Evolutionary conservation across 495 filamentous ascomycete species (phyloP), one percentile per base, ranked within the genome.

Genomic region (Penicillium argentinense): DNA sequence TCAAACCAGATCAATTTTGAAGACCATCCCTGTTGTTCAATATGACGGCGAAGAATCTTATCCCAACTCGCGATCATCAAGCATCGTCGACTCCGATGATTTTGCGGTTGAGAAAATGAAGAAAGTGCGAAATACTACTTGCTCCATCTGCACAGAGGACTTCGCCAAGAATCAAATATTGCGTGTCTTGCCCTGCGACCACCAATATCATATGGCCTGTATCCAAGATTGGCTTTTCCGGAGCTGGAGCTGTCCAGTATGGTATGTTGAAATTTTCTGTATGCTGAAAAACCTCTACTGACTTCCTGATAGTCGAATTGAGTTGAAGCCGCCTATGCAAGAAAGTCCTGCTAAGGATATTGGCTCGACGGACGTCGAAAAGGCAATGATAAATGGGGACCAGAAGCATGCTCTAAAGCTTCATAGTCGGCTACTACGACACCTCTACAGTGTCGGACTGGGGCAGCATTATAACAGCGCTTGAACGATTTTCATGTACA

Each of bases 111-210:
- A 41, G 5, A 37, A 38, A 18, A 13, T 28, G 13, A 28, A 34
- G 11, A 33, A 27, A 2, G 18, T 13, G 37, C 22, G 13, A 18
- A 37, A 37, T 28, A 27, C 39, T 1, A 29, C 7, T 11, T 49
- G 46, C 37, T 27, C 46, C 12, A 42, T 49, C 9, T 49, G 46
- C 19, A 49, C 46, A 12, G 46, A 49, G 4, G 46, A 49, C 18
- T 49, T 49, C 23, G 30, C 42, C 9, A 29, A 42, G 13, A 29
- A 29, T 29, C 46, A 42, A 27, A 24, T 49, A 3, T 22, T 49
- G 16, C 46, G 46, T 19, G 22, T 42, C 8, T 38, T 49, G 25
- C 46, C 39, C 9, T 49, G 46, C 17, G 32, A 32, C 7, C 46
- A 49, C 21, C 23, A 36, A 14, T 49, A 42, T 23, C 46, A 49